Percentiles rank a stretch among this genome's conserved stretches.
phyloP scores from a whole-genome alignment of 768 basidiomycete species.

The Pleurotus giganteus region DNA sequence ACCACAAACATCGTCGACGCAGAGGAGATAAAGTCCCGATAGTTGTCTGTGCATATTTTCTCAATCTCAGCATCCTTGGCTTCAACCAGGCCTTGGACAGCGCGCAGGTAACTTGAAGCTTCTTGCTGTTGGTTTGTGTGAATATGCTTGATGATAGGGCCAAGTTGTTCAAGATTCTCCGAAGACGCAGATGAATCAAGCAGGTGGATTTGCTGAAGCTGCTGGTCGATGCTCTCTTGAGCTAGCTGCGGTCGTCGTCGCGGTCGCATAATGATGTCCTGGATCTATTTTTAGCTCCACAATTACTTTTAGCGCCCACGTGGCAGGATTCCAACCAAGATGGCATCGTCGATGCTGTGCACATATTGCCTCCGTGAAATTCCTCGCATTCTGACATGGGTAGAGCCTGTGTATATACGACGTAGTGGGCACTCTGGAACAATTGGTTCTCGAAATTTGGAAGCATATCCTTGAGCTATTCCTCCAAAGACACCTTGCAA shows the following conservation, averaged over 20 bases:
- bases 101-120: conserved; percentile 81
- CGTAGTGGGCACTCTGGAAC: too few species aligned
- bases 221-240: conserved; percentile 83
- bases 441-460: too few species aligned
- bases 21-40: conserved; percentile 96
- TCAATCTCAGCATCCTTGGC: conserved; percentile 97
- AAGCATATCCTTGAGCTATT: too few species aligned
- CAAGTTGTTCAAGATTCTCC: conserved; percentile 94
- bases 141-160: conserved; percentile 92
- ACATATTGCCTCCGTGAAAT: conserved; percentile 12
- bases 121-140: conserved; percentile 88
- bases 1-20: conserved; percentile 96
- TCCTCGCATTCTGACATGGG: too few species aligned
- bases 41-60: conserved; percentile 92
- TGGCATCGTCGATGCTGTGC: conserved; percentile 41
- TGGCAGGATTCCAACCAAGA: neutral
- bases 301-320: neutral
- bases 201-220: conserved; percentile 88
- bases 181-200: conserved; percentile 85
- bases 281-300: conserved; percentile 15
- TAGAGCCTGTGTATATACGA: too few species aligned
- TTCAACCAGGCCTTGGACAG: conserved; percentile 83
- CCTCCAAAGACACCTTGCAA: too few species aligned
- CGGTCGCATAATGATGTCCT: conserved; percentile 58
- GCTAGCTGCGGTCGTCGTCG: conserved; percentile 74